Evolutionary conservation across 805 yeast genomes (phyloP).

Genomic region (Saitoella complicata): DNA sequence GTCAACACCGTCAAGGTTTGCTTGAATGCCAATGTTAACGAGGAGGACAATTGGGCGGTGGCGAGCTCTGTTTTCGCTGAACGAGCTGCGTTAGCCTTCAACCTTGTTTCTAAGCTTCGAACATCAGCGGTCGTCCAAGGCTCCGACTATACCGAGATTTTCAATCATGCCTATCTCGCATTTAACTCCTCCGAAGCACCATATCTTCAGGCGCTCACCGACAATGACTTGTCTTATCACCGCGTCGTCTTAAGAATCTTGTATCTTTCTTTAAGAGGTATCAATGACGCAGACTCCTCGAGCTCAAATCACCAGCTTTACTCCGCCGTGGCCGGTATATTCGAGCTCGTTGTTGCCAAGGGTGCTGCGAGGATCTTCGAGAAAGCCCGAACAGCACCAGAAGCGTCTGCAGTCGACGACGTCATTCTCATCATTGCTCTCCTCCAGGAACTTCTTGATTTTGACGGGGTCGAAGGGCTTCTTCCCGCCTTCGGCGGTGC

Average conservation of each 20-base stretch:
- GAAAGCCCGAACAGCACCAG: not conserved
- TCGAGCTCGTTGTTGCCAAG: too few relatives aligned
- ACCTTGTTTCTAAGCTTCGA: not conserved
- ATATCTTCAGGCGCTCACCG: too few relatives aligned
- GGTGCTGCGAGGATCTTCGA: not conserved
- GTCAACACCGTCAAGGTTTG: not conserved
- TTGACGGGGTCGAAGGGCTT: not conserved
- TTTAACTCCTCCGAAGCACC: too few relatives aligned
- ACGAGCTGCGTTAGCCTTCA: slow-evolving; percentile 1
- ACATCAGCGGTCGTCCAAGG: too few relatives aligned
- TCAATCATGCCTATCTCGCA: too few relatives aligned
- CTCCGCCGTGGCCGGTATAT: too few relatives aligned
- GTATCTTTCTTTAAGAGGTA: too few relatives aligned
- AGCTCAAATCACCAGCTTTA: too few relatives aligned
- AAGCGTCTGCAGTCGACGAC: not conserved
- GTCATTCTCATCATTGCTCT: not conserved
- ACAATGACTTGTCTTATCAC: too few relatives aligned
- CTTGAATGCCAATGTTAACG: not conserved
- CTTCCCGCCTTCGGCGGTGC: not conserved
- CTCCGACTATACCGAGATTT: too few relatives aligned
- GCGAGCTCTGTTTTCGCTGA: not conserved
- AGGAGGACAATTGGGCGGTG: not conserved
- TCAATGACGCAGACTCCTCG: too few relatives aligned
- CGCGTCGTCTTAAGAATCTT: too few relatives aligned
- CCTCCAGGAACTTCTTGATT: not conserved